phyloP scores from a whole-genome alignment of 192 early-diverging fungal genomes.

The Podila verticillata region DNA sequence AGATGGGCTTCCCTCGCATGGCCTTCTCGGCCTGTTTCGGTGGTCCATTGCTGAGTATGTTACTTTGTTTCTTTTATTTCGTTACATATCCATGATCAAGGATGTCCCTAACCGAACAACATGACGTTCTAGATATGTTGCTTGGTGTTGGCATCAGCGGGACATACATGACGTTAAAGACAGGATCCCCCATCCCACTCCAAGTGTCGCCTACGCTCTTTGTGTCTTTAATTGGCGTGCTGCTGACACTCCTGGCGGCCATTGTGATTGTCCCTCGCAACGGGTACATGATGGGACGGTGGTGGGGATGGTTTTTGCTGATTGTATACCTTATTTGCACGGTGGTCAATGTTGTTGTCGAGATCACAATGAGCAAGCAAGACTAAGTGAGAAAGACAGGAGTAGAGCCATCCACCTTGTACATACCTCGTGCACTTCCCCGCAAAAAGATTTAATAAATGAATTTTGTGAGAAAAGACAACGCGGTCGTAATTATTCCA shows the following conservation, averaged over 20 bases:
- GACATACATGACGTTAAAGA: conserved; percentile 63
- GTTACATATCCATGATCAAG: neutral
- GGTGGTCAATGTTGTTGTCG: conserved; percentile 68
- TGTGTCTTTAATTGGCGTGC: conserved; percentile 73
- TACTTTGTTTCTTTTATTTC: neutral
- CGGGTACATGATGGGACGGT: conserved; percentile 69
- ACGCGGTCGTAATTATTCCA: no score
- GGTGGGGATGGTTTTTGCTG: conserved; percentile 67
- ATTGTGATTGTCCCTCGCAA: conserved; percentile 70
- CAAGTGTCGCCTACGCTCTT: conserved; percentile 72
- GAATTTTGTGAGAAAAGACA: no score
- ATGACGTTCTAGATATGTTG: conserved; percentile 67
- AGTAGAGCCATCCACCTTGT: neutral
- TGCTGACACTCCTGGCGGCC: conserved; percentile 67
- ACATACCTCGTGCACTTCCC: neutral
- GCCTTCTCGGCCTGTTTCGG: conserved; percentile 96
- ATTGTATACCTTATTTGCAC: conserved; percentile 69
- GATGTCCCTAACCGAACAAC: no score
- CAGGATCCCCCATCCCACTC: conserved; percentile 61
- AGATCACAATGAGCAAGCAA: conserved; percentile 27
- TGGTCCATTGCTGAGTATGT: conserved; percentile 86
- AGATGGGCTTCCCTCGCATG: conserved; percentile 93
- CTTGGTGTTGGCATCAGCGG: conserved; percentile 87
- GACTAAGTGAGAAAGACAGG: neutral
- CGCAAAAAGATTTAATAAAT: no score